Conservation (phyloP, 495 filamentous ascomycete species). For the Trichoderma asperelloides region DNA sequence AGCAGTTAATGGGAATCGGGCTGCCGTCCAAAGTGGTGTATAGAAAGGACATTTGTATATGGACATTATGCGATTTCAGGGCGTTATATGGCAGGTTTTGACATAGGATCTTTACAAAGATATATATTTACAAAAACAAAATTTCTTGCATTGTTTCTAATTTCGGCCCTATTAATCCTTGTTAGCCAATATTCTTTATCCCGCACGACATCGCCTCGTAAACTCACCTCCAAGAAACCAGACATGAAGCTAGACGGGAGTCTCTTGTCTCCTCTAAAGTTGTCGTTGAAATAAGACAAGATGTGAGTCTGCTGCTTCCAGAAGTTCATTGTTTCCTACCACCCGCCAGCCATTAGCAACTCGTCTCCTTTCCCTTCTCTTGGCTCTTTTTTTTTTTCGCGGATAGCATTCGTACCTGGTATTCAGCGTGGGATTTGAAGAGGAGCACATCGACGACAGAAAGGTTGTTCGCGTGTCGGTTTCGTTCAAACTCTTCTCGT, state of each 20-base stretch:
- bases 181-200: background rate
- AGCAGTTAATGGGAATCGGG: background rate
- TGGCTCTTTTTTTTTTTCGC: background rate
- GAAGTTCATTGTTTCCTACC: slow-evolving; percentile 93
- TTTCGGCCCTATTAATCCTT: slow-evolving; percentile 3
- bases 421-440: slow-evolving; percentile 80
- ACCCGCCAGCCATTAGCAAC: background rate
- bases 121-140: slow-evolving; percentile 20
- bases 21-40: background rate
- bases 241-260: slow-evolving; percentile 82
- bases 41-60: background rate
- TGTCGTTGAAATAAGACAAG: slow-evolving; percentile 91
- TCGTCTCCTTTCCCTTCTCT: slow-evolving; percentile 59
- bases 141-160: slow-evolving; percentile 9
- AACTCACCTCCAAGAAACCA: slow-evolving; percentile 78
- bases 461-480: slow-evolving; percentile 86
- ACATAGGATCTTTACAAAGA: slow-evolving; percentile 23
- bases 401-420: slow-evolving; percentile 47
- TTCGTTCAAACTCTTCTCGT: slow-evolving; percentile 93
- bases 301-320: slow-evolving; percentile 97
- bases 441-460: slow-evolving; percentile 80
- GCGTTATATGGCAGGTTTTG: slow-evolving; percentile 2
- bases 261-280: slow-evolving; percentile 58
- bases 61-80: slow-evolving; percentile 5
- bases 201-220: background rate